Conservation (phyloP, 2,329 filamentous ascomycete genomes). For the Penicillium digitatum region DNA sequence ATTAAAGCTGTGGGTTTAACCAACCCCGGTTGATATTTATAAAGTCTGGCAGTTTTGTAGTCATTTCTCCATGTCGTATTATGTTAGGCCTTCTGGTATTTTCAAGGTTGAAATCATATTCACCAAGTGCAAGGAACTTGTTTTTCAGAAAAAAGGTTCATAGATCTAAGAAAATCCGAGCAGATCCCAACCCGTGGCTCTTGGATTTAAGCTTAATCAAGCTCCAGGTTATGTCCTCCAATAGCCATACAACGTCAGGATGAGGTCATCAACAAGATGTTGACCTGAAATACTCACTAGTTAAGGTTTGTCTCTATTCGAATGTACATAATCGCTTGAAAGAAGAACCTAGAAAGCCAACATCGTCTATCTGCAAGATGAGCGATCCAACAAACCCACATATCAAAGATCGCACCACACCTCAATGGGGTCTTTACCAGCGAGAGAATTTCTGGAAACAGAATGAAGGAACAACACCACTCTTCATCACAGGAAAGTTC, state of each 20-base stretch:
- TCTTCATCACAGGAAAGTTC: conserved; percentile 50
- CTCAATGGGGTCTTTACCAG: conserved; percentile 55
- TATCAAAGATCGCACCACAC: conserved; percentile 48
- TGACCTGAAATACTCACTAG: background rate
- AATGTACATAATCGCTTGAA: background rate
- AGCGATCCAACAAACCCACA: conserved; percentile 52
- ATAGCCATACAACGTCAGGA: conserved; percentile 20
- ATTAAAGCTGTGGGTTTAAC: background rate
- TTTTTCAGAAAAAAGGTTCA: too few species aligned
- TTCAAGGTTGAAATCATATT: background rate
- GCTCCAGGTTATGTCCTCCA: background rate
- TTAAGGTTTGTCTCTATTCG: background rate
- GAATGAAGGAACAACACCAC: conserved; percentile 49
- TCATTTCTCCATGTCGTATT: too few species aligned
- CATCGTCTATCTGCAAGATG: background rate
- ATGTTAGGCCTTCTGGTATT: too few species aligned
- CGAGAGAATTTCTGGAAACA: conserved; percentile 53
- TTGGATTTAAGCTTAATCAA: background rate
- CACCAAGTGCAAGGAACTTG: too few species aligned
- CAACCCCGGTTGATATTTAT: too few species aligned
- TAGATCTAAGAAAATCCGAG: too few species aligned
- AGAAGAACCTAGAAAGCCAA: background rate
- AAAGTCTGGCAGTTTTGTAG: too few species aligned
- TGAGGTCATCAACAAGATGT: conserved; percentile 28
- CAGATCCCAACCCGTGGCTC: too few species aligned